A percentile compares a stretch with the other conserved stretches of the same genome.
Evolutionary conservation across 139 green algal species (phyloP).

Genomic region (Closterium sp.): DNA sequence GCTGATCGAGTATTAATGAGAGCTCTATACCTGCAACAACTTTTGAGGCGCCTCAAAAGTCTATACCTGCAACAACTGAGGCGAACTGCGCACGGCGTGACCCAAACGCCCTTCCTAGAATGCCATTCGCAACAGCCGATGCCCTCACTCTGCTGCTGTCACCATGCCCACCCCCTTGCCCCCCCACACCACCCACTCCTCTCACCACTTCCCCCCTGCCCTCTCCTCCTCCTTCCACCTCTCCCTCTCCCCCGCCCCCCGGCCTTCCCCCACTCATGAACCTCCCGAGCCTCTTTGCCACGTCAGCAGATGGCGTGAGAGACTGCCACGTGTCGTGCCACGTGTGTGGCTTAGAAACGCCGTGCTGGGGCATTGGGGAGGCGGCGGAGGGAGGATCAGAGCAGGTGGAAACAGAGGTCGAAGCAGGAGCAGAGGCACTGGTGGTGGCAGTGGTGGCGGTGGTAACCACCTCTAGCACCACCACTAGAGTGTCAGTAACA

Average conservation of each 20-base stretch:
- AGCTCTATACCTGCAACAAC: no score
- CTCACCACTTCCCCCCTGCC: background rate
- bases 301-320: slow-evolving; percentile 38
- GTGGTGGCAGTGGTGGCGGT: background rate
- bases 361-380: background rate
- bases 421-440: no score
- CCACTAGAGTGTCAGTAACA: background rate
- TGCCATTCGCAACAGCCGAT: background rate
- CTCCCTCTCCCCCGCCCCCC: background rate
- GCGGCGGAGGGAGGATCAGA: background rate
- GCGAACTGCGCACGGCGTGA: background rate
- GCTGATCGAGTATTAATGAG: no score
- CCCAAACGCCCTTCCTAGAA: background rate
- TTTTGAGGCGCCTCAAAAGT: no score
- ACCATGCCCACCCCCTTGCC: background rate
- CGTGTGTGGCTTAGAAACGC: background rate
- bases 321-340: background rate
- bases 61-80: background rate
- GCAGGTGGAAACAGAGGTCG: background rate
- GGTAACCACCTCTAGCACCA: background rate
- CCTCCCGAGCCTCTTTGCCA: slow-evolving; percentile 8
- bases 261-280: background rate
- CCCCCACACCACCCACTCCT: background rate
- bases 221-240: background rate
- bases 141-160: background rate